Evolutionary conservation across 1,139 yeast species (phyloP).

Genomic region (Geotrichum klebahnii): DNA sequence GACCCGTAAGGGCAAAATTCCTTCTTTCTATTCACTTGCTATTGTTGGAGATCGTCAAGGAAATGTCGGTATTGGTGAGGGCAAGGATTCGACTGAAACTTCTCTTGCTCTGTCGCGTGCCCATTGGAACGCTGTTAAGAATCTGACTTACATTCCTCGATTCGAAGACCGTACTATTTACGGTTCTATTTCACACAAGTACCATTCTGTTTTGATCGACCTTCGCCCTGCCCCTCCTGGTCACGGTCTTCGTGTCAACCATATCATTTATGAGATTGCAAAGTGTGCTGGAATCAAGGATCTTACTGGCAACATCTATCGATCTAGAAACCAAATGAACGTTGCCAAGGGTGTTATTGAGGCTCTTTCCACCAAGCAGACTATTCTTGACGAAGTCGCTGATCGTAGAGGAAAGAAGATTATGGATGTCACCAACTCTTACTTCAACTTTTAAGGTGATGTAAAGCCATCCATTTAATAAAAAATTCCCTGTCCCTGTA

Average conservation of each 20-base stretch:
- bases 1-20: constrained; percentile 90
- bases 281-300: constrained; percentile 94
- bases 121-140: constrained; percentile 90
- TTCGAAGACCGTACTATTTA: constrained; percentile 87
- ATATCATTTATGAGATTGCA: constrained; percentile 85
- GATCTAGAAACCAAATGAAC: constrained; percentile 91
- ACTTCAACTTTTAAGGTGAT: constrained; percentile 45
- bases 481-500: too few species aligned
- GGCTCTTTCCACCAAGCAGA: constrained; percentile 72
- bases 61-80: constrained; percentile 93
- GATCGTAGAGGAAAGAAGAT: constrained; percentile 91
- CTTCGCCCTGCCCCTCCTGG: constrained; percentile 90
- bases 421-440: constrained; percentile 86
- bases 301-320: constrained; percentile 83
- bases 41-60: constrained; percentile 93
- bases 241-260: constrained; percentile 89
- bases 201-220: constrained; percentile 78
- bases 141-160: constrained; percentile 74
- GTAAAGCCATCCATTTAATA: not conserved
- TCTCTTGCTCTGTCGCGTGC: constrained; percentile 79
- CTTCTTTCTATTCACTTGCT: constrained; percentile 77
- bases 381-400: constrained; percentile 82
- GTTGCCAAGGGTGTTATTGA: constrained; percentile 87
- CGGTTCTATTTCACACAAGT: constrained; percentile 78
- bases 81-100: constrained; percentile 78